Evolutionary conservation across 192 early-diverging fungal species (phyloP), one percentile per base, ranked within the genome.

Genomic region (Backusella macrospora): DNA sequence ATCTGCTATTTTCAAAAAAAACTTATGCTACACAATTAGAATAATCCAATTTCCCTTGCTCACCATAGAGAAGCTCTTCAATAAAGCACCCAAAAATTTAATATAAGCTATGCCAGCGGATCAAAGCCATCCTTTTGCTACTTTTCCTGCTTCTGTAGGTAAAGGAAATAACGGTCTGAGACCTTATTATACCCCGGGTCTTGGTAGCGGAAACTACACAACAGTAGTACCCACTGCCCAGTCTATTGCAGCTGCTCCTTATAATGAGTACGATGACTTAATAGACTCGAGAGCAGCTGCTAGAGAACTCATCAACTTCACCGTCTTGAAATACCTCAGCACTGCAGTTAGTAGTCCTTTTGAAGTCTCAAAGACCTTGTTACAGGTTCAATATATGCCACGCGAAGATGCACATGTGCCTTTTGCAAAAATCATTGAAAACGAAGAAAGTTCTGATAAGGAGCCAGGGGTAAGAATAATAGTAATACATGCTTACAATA

Each of bases 361-460:
- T 71, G 89, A 87, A 52, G 82, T 86, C 2, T 82, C 84, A 16
- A 89, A 90, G 68, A 93, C 91, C 21, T 73, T 94, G n/a, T 71
- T 92, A 45, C 92, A 94, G 79, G 90, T 93, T 26, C 92, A 93
- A 79, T 90, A 91, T 72, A 52, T 89, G 26, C 92, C 92, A 21
- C 79, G 84, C 39, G 85, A 89, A 62, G 83, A 84, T 70, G 86
- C 83, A 40, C 76, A 82, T 44, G 70, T 64, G 9, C 15, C 63
- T 18, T 42, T 29, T 46, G 29, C 52, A 59, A 59, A 59, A 13
- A 23, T 26, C 4, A 23, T 26, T n/a, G 76, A 84, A 38, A 74
- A 68, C 34, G 71, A 75, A 59, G 78, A 74, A 4, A 18, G 63
- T 7, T 59, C 18, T 59, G 52, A 59, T 26, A 26, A 59, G n/a